phyloP scores from a whole-genome alignment of 192 early-diverging fungal species.

The Martensiomyces pterosporus region DNA sequence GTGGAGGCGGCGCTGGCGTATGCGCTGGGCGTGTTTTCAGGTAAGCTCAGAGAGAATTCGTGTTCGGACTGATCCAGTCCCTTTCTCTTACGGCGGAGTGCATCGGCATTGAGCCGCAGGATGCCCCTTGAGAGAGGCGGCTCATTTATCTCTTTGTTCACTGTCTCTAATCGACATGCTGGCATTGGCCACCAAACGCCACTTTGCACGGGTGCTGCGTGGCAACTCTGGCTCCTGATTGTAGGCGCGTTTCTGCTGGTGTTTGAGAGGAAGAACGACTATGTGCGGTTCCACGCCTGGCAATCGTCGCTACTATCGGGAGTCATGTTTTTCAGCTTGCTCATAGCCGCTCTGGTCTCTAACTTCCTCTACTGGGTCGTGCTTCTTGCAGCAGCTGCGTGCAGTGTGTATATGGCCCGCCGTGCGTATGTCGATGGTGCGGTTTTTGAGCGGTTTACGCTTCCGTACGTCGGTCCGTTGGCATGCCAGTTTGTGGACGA shows the following conservation, averaged over 20 bases:
- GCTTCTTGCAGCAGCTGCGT: slow-evolving; percentile 11
- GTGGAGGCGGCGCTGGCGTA: slow-evolving; percentile 73
- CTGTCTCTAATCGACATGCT: too few relatives aligned
- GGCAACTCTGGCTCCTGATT: too few relatives aligned
- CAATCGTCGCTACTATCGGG: slow-evolving; percentile 47
- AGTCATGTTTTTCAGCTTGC: slow-evolving; percentile 17
- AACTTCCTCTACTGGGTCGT: slow-evolving; percentile 39
- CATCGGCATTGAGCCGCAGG: too few relatives aligned
- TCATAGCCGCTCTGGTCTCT: slow-evolving; percentile 39
- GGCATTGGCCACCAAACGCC: too few relatives aligned
- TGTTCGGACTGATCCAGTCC: too few relatives aligned
- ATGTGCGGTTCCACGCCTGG: slow-evolving; percentile 55
- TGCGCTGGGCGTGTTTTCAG: slow-evolving; percentile 53
- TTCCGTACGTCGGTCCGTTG: slow-evolving; percentile 64
- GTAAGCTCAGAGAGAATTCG: too few relatives aligned
- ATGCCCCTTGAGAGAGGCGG: too few relatives aligned
- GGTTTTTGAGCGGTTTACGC: slow-evolving; percentile 63
- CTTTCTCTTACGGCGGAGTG: too few relatives aligned
- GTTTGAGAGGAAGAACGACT: slow-evolving; percentile 70
- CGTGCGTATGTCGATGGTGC: slow-evolving; percentile 68
- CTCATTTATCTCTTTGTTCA: too few relatives aligned
- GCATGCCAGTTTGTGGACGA: slow-evolving; percentile 65
- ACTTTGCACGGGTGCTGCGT: too few relatives aligned
- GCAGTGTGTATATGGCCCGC: slow-evolving; percentile 44
- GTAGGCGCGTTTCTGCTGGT: slow-evolving; percentile 70